These are phyloP conservation scores for Zizania latifolia DNA, from an alignment of 176 grass and related monocot species.

Conservation along the genomic window DNA sequence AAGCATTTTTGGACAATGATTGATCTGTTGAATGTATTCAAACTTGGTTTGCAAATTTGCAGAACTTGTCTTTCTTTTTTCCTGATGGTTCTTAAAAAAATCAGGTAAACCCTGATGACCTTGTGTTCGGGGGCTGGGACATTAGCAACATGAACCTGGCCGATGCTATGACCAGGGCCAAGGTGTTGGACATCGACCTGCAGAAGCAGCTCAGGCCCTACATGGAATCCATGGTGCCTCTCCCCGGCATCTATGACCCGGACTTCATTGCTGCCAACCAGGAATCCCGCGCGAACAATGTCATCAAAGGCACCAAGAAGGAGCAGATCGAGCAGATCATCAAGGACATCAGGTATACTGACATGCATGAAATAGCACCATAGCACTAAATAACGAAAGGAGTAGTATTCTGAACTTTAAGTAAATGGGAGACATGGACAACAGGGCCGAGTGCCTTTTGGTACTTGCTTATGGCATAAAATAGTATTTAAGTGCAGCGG, in stretches of 20 bases:
- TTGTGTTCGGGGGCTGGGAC: conserved; percentile 94
- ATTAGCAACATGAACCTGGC: conserved; percentile 96
- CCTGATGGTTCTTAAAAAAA: conserved; percentile 1
- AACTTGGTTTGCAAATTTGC: neutral
- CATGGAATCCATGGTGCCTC: conserved; percentile 91
- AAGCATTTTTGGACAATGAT: conserved; percentile 19
- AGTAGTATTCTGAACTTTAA: neutral
- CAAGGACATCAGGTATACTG: conserved; percentile 74
- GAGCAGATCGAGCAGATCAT: conserved; percentile 87
- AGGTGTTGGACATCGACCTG: conserved; percentile 89
- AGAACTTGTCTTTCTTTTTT: neutral
- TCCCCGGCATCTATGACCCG: conserved; percentile 76
- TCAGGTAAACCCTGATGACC: conserved; percentile 90
- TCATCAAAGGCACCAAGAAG: conserved; percentile 74
- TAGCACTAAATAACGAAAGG: neutral
- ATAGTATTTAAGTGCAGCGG: neutral
- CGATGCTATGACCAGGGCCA: conserved; percentile 91
- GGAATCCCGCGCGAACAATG: conserved; percentile 56
- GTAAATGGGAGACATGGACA: neutral
- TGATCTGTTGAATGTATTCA: neutral
- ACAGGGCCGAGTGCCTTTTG: neutral
- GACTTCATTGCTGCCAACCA: conserved; percentile 97
- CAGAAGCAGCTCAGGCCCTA: conserved; percentile 97
- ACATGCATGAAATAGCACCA: neutral
- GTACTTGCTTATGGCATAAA: neutral